A percentile compares a stretch with the other conserved stretches of the same genome.
Conservation (phyloP, 2,329 filamentous ascomycete genomes). For the Fusarium algeriense region DNA sequence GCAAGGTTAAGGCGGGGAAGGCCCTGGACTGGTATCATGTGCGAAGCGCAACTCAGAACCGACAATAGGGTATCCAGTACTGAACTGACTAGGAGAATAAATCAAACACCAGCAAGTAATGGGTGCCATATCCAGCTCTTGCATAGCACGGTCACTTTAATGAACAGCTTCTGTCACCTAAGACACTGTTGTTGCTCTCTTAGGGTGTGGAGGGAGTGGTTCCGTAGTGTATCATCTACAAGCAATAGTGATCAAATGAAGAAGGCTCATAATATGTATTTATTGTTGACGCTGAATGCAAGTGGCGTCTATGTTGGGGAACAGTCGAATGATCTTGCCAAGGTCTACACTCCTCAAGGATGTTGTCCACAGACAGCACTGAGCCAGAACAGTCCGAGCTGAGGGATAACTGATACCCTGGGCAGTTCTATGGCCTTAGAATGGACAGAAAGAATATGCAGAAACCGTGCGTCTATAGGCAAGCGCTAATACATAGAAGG, state of each 20-base stretch:
- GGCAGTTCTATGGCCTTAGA: background rate
- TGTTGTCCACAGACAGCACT: background rate
- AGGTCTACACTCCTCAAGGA: conserved; percentile 6
- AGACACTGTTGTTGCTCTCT: conserved; percentile 5
- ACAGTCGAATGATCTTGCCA: conserved; percentile 33
- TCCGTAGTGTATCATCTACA: background rate
- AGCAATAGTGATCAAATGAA: background rate
- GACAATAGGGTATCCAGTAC: background rate
- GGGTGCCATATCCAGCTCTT: background rate
- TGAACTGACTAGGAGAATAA: background rate
- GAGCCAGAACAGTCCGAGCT: conserved; percentile 15
- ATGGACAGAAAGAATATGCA: conserved; percentile 24
- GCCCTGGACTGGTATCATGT: background rate
- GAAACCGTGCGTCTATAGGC: conserved; percentile 13
- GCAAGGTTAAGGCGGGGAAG: conserved; percentile 18
- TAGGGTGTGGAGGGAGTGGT: conserved; percentile 11
- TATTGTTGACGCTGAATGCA: background rate
- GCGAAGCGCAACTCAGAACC: conserved; percentile 2
- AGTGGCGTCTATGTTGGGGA: conserved; percentile 12
- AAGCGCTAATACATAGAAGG: conserved; percentile 3
- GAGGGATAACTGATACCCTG: conserved; percentile 25
- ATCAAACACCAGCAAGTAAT: background rate
- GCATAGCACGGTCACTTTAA: background rate
- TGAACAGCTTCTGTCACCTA: background rate
- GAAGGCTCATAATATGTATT: background rate